These are phyloP conservation scores for Nelumbo lutea DNA, from an alignment of 164 flowering plant species.

Conservation along the genomic window DNA sequence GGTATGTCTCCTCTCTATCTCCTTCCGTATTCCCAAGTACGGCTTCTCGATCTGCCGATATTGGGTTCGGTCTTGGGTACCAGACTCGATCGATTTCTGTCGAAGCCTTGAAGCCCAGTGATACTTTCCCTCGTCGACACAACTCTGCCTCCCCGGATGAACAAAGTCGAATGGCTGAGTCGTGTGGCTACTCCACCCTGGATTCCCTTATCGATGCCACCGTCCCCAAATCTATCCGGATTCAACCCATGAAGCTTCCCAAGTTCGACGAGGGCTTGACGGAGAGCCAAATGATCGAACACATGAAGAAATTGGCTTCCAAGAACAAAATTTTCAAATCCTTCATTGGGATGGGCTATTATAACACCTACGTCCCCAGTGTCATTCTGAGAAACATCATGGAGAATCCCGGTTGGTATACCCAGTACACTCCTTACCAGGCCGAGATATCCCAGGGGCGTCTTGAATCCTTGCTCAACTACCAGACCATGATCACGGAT, in stretches of 20 bases:
- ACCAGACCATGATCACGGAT: constrained; percentile 82
- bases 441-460: constrained; percentile 97
- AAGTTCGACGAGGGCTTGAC: constrained; percentile 87
- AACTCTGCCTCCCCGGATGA: constrained; percentile 91
- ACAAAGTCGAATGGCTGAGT: constrained; percentile 67
- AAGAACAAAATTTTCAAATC: constrained; percentile 82
- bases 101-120: constrained; percentile 75
- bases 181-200: constrained; percentile 50
- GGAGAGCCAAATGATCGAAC: constrained; percentile 84
- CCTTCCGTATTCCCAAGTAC: constrained; percentile 27
- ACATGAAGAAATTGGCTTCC: constrained; percentile 65
- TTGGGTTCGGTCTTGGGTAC: constrained; percentile 20
- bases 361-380: constrained; percentile 75
- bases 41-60: constrained; percentile 3
- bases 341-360: constrained; percentile 95
- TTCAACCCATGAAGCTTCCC: constrained; percentile 54
- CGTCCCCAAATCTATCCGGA: constrained; percentile 78
- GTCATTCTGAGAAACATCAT: constrained; percentile 89
- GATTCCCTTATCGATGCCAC: constrained; percentile 87
- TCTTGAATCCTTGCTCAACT: constrained; percentile 84
- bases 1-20: constrained; percentile 68
- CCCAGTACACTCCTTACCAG: constrained; percentile 97
- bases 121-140: constrained; percentile 93
- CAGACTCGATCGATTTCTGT: constrained; percentile 59
- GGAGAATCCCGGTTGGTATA: constrained; percentile 99